These are phyloP conservation scores for Phytophthora fragariae DNA, from an alignment of 352 stramenopile species.

Conservation along the genomic window DNA sequence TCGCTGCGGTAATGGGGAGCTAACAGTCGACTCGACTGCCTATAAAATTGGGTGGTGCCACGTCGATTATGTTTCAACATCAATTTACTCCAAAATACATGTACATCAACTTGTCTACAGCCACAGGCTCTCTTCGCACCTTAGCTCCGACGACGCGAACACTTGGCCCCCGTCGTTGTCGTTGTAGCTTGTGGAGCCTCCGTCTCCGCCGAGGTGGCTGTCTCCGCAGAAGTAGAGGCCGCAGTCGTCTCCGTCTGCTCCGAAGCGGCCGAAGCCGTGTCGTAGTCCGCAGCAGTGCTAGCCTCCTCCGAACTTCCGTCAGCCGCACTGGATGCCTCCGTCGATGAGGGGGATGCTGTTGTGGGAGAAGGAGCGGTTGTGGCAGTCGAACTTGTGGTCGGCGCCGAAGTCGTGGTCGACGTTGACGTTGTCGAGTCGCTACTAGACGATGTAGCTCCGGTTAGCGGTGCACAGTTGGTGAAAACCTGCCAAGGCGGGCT, in stretches of 20 bases:
- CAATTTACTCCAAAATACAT: constrained; percentile 25
- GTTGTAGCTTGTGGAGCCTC: constrained; percentile 17
- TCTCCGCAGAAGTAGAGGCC: constrained; percentile 19
- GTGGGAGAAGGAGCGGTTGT: constrained; percentile 18
- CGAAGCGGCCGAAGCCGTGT: constrained; percentile 14
- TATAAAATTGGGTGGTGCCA: too few relatives aligned
- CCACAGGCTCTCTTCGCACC: background rate
- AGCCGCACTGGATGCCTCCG: background rate
- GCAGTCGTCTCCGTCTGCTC: constrained; percentile 2
- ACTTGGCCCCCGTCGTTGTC: constrained; percentile 18
- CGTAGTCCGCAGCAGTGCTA: constrained; percentile 31
- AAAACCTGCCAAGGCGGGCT: constrained; percentile 54
- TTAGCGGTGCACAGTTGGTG: constrained; percentile 54
- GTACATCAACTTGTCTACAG: background rate
- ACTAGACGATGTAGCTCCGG: constrained; percentile 25
- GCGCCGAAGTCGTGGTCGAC: background rate
- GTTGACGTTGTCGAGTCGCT: constrained; percentile 20
- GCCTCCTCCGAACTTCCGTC: constrained; percentile 8
- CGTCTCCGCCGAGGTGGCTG: constrained; percentile 21
- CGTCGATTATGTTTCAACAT: constrained; percentile 14
- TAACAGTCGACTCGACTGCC: too few relatives aligned
- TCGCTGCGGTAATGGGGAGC: too few relatives aligned
- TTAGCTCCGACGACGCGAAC: constrained; percentile 32
- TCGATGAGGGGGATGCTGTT: constrained; percentile 14
- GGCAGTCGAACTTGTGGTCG: constrained; percentile 9